phyloP scores from a whole-genome alignment of 306 rosid genomes.

The Hippophae rhamnoides region DNA sequence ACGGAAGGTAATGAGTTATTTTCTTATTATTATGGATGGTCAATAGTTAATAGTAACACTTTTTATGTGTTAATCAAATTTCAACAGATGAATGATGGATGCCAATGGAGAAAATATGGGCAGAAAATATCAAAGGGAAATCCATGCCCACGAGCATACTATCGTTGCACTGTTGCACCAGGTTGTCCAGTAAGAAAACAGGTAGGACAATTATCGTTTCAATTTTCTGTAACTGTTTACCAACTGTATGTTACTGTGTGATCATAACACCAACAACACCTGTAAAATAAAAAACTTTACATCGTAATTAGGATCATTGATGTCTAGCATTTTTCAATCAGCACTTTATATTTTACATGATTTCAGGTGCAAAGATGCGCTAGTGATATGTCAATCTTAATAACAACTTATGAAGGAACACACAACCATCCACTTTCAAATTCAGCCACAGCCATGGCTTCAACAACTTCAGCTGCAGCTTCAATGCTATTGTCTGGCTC shows the following conservation, averaged over 20 bases:
- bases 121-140: constrained; percentile 80
- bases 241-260: too few species aligned
- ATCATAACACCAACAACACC: too few species aligned
- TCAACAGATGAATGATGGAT: constrained; percentile 64
- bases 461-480: constrained; percentile 58
- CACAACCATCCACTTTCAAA: constrained; percentile 59
- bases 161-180: constrained; percentile 57
- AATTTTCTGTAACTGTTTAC: too few species aligned
- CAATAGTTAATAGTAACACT: background rate
- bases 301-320: too few species aligned
- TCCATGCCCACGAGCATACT: constrained; percentile 76
- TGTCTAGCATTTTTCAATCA: background rate
- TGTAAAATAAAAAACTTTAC: background rate
- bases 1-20: background rate
- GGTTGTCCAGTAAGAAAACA: constrained; percentile 72
- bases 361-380: constrained; percentile 67
- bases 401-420: constrained; percentile 66
- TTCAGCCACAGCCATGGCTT: constrained; percentile 65
- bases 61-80: background rate
- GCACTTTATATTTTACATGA: background rate
- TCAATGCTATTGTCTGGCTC: constrained; percentile 53
- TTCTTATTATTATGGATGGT: too few species aligned
- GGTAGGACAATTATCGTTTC: constrained; percentile 17
- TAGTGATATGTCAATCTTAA: constrained; percentile 58
- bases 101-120: constrained; percentile 90